These are phyloP conservation scores for Sphagnum contortum DNA, from an alignment of 225 moss, liverwort and hornwort genomes.

Conservation along the genomic window DNA sequence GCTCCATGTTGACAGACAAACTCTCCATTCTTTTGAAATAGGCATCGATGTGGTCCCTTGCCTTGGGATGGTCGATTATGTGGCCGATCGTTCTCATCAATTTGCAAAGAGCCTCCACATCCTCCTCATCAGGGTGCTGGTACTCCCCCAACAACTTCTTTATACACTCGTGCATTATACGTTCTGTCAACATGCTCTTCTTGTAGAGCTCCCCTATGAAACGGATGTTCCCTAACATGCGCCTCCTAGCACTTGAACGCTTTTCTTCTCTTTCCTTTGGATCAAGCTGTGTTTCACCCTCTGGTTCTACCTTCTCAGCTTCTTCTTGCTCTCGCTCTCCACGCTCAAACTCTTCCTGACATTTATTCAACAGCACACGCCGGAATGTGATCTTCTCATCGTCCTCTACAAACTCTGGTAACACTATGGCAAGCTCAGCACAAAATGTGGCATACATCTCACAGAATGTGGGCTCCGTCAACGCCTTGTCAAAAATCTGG, in stretches of 20 bases:
- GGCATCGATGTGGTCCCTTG: constrained; percentile 46
- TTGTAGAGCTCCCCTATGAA: constrained; percentile 58
- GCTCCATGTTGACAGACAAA: constrained; percentile 29
- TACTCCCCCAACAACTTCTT: constrained; percentile 41
- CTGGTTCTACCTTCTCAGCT: constrained; percentile 48
- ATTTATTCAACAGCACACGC: constrained; percentile 46
- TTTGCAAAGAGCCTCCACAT: constrained; percentile 53
- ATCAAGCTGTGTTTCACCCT: constrained; percentile 40
- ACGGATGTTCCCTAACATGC: constrained; percentile 52
- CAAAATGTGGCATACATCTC: constrained; percentile 62
- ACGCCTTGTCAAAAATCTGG: constrained; percentile 53
- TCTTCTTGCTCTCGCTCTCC: constrained; percentile 47
- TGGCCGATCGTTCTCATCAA: constrained; percentile 51
- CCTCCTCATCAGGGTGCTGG: constrained; percentile 56
- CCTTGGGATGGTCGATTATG: constrained; percentile 43
- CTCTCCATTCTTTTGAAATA: constrained; percentile 46
- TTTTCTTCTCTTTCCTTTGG: constrained; percentile 40
- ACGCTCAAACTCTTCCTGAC: constrained; percentile 53
- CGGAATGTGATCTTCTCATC: constrained; percentile 53
- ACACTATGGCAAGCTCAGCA: constrained; percentile 36
- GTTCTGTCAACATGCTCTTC: constrained; percentile 49
- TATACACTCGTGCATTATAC: constrained; percentile 60
- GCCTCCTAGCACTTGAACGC: constrained; percentile 31
- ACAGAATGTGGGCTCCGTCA: constrained; percentile 57
- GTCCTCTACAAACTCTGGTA: constrained; percentile 40